These are phyloP conservation scores for Neocucurbitaria cava DNA, from an alignment of 2,329 filamentous ascomycete species.

Conservation along the genomic window DNA sequence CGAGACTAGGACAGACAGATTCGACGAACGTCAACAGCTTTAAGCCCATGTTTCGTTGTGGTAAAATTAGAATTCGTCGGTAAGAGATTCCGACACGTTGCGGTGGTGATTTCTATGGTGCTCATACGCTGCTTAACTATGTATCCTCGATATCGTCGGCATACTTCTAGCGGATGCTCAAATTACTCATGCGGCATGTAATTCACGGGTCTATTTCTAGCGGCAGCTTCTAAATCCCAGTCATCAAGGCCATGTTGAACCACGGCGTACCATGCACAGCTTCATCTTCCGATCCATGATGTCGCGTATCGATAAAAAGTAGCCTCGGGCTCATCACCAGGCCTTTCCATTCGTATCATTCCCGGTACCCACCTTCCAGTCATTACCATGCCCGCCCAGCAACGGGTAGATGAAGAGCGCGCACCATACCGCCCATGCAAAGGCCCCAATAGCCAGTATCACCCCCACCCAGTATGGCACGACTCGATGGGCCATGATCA, in stretches of 20 bases:
- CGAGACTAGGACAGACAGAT: background rate
- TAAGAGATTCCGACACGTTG: background rate
- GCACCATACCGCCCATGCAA: conserved; percentile 30
- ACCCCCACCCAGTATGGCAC: conserved; percentile 28
- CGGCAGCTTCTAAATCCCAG: too few relatives aligned
- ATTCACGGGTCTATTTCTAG: too few relatives aligned
- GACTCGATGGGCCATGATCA: conserved; percentile 24
- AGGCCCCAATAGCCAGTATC: conserved; percentile 19
- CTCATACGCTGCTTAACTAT: background rate
- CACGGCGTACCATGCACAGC: background rate
- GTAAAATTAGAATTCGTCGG: too few relatives aligned
- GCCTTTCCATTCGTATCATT: background rate
- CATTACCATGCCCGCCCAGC: conserved; percentile 15
- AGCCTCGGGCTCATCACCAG: background rate
- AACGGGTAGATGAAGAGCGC: conserved; percentile 22
- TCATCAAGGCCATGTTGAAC: too few relatives aligned
- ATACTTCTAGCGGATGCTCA: background rate
- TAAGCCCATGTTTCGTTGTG: background rate
- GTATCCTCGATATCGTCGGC: too few relatives aligned
- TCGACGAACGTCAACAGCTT: background rate
- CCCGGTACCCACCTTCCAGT: background rate
- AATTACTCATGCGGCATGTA: background rate
- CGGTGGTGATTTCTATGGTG: background rate
- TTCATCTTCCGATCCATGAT: background rate
- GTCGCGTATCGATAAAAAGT: background rate